These are phyloP conservation scores for Brettanomyces naardenensis DNA, from an alignment of 805 yeast genomes.

Conservation along the genomic window DNA sequence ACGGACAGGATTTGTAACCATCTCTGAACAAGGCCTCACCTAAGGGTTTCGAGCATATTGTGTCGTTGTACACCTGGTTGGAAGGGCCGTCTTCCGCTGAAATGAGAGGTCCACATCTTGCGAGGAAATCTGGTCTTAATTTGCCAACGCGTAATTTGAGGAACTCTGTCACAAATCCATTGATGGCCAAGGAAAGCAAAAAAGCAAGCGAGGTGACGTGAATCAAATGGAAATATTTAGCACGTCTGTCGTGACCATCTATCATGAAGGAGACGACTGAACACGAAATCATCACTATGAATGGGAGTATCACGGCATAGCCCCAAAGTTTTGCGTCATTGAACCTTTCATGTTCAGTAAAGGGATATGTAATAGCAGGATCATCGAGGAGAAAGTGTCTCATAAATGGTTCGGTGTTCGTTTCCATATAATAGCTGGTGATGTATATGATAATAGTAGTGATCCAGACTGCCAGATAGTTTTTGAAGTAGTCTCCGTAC, in stretches of 20 bases:
- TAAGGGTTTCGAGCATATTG: slow-evolving; percentile 27
- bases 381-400: slow-evolving; percentile 37
- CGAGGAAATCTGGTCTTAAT: slow-evolving; percentile 82
- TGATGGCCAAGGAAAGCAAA: slow-evolving; percentile 32
- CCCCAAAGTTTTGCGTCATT: slow-evolving; percentile 20
- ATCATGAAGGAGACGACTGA: slow-evolving; percentile 11
- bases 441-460: slow-evolving; percentile 6
- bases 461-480: slow-evolving; percentile 12
- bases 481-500: slow-evolving; percentile 4
- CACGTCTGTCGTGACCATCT: slow-evolving; percentile 6
- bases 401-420: slow-evolving; percentile 32
- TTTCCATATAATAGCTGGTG: slow-evolving; percentile 15
- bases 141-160: slow-evolving; percentile 78
- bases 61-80: slow-evolving; percentile 19
- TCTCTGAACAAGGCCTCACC: slow-evolving; percentile 33
- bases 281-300: slow-evolving; percentile 16
- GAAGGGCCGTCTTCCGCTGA: slow-evolving; percentile 23
- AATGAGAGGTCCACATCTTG: slow-evolving; percentile 53
- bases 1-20: slow-evolving; percentile 74
- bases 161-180: slow-evolving; percentile 56
- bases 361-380: slow-evolving; percentile 40
- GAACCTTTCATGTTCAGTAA: slow-evolving; percentile 33
- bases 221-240: slow-evolving; percentile 29
- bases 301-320: slow-evolving; percentile 32
- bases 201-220: slow-evolving; percentile 31